phyloP scores from a whole-genome alignment of 2,329 filamentous ascomycete genomes.

The Didymella keratinophila region DNA sequence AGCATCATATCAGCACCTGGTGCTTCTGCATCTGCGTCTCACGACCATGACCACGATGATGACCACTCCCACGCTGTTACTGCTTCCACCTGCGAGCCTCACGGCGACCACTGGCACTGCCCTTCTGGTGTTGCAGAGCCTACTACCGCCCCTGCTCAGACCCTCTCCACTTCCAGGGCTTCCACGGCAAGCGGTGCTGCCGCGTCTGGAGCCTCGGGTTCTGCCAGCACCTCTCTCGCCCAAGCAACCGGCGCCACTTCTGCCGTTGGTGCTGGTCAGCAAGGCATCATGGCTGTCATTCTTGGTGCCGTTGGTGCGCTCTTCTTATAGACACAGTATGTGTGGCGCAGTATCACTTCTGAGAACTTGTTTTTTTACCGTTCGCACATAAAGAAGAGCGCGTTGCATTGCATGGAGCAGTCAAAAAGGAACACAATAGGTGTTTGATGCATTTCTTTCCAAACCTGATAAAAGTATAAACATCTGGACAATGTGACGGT shows the following conservation, averaged over 20 bases:
- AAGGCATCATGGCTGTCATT: constrained; percentile 12
- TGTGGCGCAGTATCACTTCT: neutral
- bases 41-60: constrained; percentile 27
- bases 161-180: constrained; percentile 10
- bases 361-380: neutral
- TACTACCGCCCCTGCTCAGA: constrained; percentile 27
- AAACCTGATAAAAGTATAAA: no score
- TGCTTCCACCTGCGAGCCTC: constrained; percentile 38
- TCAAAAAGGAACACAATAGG: neutral
- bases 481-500: neutral
- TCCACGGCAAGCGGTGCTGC: constrained; percentile 9
- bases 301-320: constrained; percentile 21
- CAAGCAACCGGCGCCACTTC: constrained; percentile 19
- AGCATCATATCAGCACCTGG: constrained; percentile 16
- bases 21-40: constrained; percentile 20
- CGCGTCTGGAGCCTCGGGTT: constrained; percentile 8
- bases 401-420: neutral
- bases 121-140: constrained; percentile 39
- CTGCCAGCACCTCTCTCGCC: constrained; percentile 16
- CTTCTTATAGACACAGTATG: constrained; percentile 13
- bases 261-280: constrained; percentile 1
- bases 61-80: constrained; percentile 37
- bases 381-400: neutral
- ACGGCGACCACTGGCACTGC: constrained; percentile 40
- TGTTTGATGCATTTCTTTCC: neutral